These are phyloP conservation scores for Chernovozyma aurita DNA, from an alignment of 1,139 yeast species.

Conservation along the genomic window DNA sequence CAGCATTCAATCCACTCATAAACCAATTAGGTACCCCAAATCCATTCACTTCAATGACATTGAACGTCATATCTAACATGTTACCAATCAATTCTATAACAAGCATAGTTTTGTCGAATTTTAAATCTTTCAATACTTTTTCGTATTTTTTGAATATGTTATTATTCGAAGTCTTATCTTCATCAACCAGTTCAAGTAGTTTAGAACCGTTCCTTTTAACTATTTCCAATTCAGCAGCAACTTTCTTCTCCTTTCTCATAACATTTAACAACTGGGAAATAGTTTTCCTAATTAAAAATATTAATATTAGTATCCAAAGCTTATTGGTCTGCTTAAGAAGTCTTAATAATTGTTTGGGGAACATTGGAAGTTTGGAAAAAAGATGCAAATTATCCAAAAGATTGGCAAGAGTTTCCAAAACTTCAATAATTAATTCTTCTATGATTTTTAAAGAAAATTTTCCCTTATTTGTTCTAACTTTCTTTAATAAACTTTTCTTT, in stretches of 20 bases:
- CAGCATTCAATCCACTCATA: constrained; percentile 38
- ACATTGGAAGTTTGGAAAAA: constrained; percentile 41
- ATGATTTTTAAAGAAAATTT: constrained; percentile 23
- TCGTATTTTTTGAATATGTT: constrained; percentile 31
- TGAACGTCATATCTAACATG: constrained; percentile 38
- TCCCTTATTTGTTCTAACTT: constrained; percentile 1
- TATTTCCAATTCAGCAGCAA: constrained; percentile 33
- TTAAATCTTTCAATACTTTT: constrained; percentile 40
- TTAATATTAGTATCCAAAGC: constrained; percentile 40
- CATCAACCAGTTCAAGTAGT: constrained; percentile 21
- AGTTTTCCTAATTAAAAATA: constrained; percentile 42
- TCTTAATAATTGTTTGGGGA: constrained; percentile 29
- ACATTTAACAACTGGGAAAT: constrained; percentile 41
- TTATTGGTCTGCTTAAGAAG: constrained; percentile 42
- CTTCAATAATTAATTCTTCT: constrained; percentile 27
- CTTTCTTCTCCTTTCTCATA: constrained; percentile 35
- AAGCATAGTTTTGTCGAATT: constrained; percentile 43
- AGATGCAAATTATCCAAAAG: constrained; percentile 42
- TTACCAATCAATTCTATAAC: constrained; percentile 41
- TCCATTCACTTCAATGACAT: constrained; percentile 37
- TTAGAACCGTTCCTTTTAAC: constrained; percentile 22
- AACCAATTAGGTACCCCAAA: constrained; percentile 41
- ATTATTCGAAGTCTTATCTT: background rate
- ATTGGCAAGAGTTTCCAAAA: constrained; percentile 37
- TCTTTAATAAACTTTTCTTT: background rate